phyloP scores from a whole-genome alignment of 2,329 filamentous ascomycete genomes.

The Beauveria bassiana region DNA sequence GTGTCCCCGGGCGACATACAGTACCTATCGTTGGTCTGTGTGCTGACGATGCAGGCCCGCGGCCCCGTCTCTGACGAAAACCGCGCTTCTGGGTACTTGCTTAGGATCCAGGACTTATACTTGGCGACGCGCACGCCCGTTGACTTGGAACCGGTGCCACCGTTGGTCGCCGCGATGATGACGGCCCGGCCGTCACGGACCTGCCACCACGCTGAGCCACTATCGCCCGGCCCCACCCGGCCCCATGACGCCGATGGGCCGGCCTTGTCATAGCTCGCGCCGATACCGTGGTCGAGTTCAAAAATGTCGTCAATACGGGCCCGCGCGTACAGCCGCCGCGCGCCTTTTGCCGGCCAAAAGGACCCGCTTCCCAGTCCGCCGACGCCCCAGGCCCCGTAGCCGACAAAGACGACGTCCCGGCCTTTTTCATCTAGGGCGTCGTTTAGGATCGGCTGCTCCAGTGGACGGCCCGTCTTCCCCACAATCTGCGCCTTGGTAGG shows the following conservation, averaged over 20 bases:
- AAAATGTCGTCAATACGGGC: not conserved
- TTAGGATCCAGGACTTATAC: not conserved
- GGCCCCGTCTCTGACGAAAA: not conserved
- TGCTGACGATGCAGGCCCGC: not conserved
- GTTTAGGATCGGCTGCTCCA: not conserved
- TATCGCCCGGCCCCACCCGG: not conserved
- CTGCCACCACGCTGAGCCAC: not conserved
- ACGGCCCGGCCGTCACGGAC: not conserved
- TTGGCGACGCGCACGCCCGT: not conserved
- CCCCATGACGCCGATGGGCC: not conserved
- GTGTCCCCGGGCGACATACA: not conserved
- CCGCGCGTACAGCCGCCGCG: not conserved
- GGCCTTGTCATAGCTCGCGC: not conserved
- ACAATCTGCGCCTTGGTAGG: not conserved
- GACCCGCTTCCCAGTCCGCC: not conserved
- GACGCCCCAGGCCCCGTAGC: not conserved
- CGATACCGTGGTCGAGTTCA: not conserved
- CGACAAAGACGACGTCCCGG: not conserved
- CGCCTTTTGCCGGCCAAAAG: not conserved
- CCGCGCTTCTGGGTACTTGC: not conserved
- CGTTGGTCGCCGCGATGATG: not conserved
- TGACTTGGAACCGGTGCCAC: not conserved
- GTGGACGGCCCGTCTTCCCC: not conserved
- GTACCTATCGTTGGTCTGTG: not conserved
- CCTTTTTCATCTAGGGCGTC: not conserved